phyloP scores from a whole-genome alignment of 352 stramenopile species.

The Pythium periplocum region DNA sequence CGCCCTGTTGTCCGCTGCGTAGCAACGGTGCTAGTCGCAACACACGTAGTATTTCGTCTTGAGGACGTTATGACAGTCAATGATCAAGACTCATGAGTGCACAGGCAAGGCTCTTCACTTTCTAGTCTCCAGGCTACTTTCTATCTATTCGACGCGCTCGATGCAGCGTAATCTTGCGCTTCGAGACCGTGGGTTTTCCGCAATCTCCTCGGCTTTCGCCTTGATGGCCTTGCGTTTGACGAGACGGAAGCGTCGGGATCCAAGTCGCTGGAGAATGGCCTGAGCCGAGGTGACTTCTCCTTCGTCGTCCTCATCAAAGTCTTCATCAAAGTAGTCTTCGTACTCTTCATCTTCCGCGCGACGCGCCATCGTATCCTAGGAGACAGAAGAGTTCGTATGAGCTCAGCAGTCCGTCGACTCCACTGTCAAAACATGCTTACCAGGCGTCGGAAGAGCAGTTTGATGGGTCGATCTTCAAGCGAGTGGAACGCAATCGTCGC shows the following conservation, averaged over 20 bases:
- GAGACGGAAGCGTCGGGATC: slow-evolving; percentile 49
- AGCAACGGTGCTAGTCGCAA: too few relatives aligned
- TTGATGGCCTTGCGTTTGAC: slow-evolving; percentile 64
- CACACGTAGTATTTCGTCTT: too few relatives aligned
- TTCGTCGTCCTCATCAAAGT: slow-evolving; percentile 17
- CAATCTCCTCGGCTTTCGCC: slow-evolving; percentile 56
- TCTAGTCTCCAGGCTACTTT: too few relatives aligned
- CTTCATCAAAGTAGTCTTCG: slow-evolving; percentile 21
- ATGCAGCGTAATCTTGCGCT: slow-evolving; percentile 72
- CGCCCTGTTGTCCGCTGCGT: too few relatives aligned
- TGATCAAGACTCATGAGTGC: too few relatives aligned
- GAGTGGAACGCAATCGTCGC: slow-evolving; percentile 83
- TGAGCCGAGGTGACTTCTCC: slow-evolving; percentile 3
- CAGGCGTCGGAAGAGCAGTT: slow-evolving; percentile 62
- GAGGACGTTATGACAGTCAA: too few relatives aligned
- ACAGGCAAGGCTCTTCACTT: too few relatives aligned
- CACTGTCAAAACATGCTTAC: slow-evolving; percentile 17
- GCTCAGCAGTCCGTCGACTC: neutral
- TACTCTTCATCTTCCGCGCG: slow-evolving; percentile 16
- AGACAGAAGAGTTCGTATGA: neutral
- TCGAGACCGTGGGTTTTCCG: slow-evolving; percentile 53
- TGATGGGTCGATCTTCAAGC: slow-evolving; percentile 78
- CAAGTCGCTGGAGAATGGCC: slow-evolving; percentile 9
- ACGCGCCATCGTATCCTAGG: slow-evolving; percentile 8
- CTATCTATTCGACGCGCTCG: slow-evolving; percentile 38